Conservation (phyloP, 306 rosid genomes). For the Mimosa pudica region DNA sequence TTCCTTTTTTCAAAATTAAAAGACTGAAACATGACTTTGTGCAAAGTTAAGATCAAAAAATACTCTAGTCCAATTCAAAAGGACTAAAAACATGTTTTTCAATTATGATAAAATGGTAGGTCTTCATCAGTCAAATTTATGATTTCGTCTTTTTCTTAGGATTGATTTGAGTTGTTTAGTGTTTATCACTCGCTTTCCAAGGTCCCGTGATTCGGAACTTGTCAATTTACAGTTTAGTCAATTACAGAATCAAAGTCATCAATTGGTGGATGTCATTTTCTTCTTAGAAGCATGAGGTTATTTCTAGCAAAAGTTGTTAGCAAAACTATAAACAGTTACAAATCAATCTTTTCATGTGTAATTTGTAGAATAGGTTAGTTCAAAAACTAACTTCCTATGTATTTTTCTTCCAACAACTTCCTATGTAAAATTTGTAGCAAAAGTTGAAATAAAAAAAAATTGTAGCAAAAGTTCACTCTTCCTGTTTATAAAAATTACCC, state of each 20-base stretch:
- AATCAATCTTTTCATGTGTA: neutral
- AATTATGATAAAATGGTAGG: neutral
- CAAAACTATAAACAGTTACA: neutral
- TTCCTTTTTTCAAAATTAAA: no score
- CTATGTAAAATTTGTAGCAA: no score
- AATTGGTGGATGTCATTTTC: conserved; percentile 15
- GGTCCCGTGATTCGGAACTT: neutral
- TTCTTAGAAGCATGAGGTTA: neutral
- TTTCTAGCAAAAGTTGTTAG: neutral
- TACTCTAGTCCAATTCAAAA: no score
- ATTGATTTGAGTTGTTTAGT: neutral
- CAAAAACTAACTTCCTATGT: neutral
- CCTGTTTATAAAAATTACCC: no score
- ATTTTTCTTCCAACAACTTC: no score
- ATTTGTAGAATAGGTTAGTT: neutral
- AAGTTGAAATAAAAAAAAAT: no score
- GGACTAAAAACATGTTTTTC: no score
- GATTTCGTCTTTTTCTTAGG: neutral
- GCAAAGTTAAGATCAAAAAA: no score
- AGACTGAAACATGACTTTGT: no score
- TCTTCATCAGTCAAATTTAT: neutral
- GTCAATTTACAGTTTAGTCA: neutral
- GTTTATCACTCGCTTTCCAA: neutral
- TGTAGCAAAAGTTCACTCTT: no score
- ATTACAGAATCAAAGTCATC: neutral